phyloP scores from a whole-genome alignment of 306 rosid genomes.

The Cucurbita argyrosperma region DNA sequence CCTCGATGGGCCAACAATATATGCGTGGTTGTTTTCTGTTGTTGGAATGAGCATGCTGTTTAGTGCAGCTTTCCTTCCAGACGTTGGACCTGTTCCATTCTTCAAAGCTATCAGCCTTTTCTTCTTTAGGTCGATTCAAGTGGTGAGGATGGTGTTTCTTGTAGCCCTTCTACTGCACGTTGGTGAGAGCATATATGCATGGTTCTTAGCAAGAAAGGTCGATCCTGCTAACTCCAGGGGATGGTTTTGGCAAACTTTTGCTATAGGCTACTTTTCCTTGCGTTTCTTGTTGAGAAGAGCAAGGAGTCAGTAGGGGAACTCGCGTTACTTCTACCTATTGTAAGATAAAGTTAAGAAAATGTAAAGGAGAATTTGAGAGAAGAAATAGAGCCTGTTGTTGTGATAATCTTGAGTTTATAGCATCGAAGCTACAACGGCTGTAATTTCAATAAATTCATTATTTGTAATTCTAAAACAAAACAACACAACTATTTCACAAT shows the following conservation, averaged over 20 bases:
- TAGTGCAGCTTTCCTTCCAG: conserved; percentile 66
- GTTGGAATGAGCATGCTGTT: conserved; percentile 49
- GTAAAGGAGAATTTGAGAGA: background rate
- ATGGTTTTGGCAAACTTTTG: conserved; percentile 89
- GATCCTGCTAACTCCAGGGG: conserved; percentile 62
- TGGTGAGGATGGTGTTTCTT: conserved; percentile 29
- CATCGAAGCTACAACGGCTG: background rate
- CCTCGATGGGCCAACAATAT: conserved; percentile 74
- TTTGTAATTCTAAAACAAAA: background rate
- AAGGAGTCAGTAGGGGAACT: conserved; percentile 10
- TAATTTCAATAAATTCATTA: background rate
- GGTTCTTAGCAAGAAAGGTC: conserved; percentile 58
- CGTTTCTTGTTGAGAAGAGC: conserved; percentile 58
- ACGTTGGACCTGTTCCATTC: conserved; percentile 37
- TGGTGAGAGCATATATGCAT: conserved; percentile 53
- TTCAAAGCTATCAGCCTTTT: conserved; percentile 38
- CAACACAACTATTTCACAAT: background rate
- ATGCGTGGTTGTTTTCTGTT: conserved; percentile 43
- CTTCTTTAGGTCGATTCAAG: conserved; percentile 47
- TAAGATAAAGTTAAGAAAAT: background rate
- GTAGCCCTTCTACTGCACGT: conserved; percentile 28
- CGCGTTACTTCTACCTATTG: background rate
- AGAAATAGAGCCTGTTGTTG: background rate
- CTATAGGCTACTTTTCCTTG: conserved; percentile 55
- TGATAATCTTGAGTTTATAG: background rate